A percentile compares a stretch with the other conserved stretches of the same genome.
These are phyloP conservation scores for Saturnispora saitoi DNA, from an alignment of 805 yeast genomes.

Conservation along the genomic window DNA sequence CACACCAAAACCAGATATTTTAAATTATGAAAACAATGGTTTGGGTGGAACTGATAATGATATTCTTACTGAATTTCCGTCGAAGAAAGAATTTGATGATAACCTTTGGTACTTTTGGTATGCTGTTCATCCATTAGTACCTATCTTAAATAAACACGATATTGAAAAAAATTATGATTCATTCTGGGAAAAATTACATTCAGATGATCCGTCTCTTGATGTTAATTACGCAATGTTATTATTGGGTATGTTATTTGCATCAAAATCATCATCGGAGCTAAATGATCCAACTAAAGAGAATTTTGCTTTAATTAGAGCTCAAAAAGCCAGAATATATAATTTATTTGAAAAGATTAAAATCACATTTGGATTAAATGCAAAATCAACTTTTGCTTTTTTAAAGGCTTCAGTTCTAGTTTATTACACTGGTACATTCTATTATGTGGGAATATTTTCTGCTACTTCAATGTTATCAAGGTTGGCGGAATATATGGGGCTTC, in stretches of 20 bases:
- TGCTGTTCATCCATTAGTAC: conserved; percentile 12
- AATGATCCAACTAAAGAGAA: conserved; percentile 4
- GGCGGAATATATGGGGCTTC: conserved; percentile 15
- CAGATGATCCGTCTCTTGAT: conserved; percentile 8
- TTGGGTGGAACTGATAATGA: background rate
- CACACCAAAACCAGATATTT: background rate
- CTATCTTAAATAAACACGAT: conserved; percentile 8
- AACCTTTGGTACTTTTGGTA: conserved; percentile 11
- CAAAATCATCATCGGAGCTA: conserved; percentile 9
- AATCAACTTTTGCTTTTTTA: conserved; percentile 10
- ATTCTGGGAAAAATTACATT: conserved; percentile 11
- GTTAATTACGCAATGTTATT: conserved; percentile 11
- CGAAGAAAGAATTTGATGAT: conserved; percentile 10
- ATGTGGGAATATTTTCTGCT: conserved; percentile 11
- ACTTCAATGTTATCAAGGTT: conserved; percentile 13
- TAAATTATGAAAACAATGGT: conserved; percentile 5
- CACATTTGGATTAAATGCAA: conserved; percentile 6
- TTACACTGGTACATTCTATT: conserved; percentile 11
- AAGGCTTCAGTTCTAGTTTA: conserved; percentile 11
- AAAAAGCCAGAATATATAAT: conserved; percentile 4
- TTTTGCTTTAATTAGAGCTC: background rate
- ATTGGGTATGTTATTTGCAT: conserved; percentile 12
- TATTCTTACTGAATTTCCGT: conserved; percentile 8
- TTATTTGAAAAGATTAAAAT: conserved; percentile 12
- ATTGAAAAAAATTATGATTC: conserved; percentile 1